Evolutionary conservation across 768 basidiomycete species (phyloP), one percentile per base, ranked within the genome.

Genomic region (Termitomyces sp.): DNA sequence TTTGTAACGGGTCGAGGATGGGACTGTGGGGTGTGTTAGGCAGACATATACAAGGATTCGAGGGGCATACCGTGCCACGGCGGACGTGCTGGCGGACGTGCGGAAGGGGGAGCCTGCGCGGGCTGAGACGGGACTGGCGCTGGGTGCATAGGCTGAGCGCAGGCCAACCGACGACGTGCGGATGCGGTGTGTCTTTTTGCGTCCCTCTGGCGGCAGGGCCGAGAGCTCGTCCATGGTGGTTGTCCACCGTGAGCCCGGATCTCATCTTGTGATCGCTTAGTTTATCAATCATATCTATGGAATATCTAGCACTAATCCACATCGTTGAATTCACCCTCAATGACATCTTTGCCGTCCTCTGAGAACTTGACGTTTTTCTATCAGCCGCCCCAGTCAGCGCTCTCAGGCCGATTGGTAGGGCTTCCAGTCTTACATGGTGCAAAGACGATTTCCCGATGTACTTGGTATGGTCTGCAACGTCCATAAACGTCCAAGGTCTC

Each of bases 361-460:
- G 91, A 91, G 61, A 94, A 87, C 67, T 85, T 88, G 52, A 93
- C 84, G 66, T 90, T 90, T 54, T 87, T 81, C 88, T 92, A 65
- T 17, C 9, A 17, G 38, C 31, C 8, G 25, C 36, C 4, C 4
- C 32, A 32, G 15, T 64, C 50, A 53, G 58, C 56, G 54, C 34
- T 45, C 43, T 9, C 43, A 53, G 54, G 38, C 20, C 56, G 36
- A 32, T 58, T 20, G 15, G 46, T 61, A 12, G 32, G 49, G 25
- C 25, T 49, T 52, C 47, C 8, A 51, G 5, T 75, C 78, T 70
- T 57, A 79, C 80, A 32, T 71, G 68, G 65, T 81, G 76, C n/a
- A 66, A 64, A 15, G 76, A 80, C 8, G 89, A 91, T 70, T 83
- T 90, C 14, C 90, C 91, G 60, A 94, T 77, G 64, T 91, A 94